Evolutionary conservation across 805 yeast species (phyloP).

Genomic region (Wickerhamiella vanderwaltii): DNA sequence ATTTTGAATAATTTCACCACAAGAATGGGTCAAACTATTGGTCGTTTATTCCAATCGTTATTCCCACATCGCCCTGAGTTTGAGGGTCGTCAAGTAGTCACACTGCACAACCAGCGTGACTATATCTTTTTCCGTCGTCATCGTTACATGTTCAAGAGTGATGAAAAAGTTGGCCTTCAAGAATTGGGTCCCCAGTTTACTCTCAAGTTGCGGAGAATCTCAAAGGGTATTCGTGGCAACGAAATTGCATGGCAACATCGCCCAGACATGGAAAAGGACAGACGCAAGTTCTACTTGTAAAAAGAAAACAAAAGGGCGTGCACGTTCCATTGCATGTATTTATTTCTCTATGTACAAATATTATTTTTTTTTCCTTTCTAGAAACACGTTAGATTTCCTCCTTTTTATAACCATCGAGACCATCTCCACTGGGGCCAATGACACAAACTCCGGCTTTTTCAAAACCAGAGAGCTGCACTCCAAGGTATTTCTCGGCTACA

Average conservation of each 20-base stretch:
- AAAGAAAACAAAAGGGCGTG: too few species aligned
- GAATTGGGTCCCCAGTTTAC: constrained; percentile 97
- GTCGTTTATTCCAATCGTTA: constrained; percentile 77
- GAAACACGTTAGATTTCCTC: constrained; percentile 12
- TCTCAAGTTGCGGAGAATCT: constrained; percentile 72
- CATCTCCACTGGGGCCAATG: constrained; percentile 18
- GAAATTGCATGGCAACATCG: constrained; percentile 95
- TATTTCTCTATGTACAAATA: constrained; percentile 10
- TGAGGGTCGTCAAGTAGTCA: constrained; percentile 90
- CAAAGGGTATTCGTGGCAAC: constrained; percentile 70
- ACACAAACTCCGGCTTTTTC: constrained; percentile 15
- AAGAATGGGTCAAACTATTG: constrained; percentile 85
- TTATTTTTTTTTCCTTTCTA: constrained; percentile 1
- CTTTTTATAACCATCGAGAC: not conserved
- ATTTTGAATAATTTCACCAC: constrained; percentile 87
- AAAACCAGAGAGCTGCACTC: constrained; percentile 16
- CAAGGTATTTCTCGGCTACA: constrained; percentile 57
- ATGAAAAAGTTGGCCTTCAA: constrained; percentile 86
- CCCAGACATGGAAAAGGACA: constrained; percentile 93
- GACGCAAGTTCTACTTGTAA: constrained; percentile 77
- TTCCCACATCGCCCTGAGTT: constrained; percentile 91
- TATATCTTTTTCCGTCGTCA: constrained; percentile 92
- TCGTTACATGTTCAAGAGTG: constrained; percentile 77
- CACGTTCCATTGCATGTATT: too few species aligned
- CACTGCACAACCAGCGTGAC: constrained; percentile 93